Base-by-base conservation (phyloP, 345 rosid species). In the Eucalyptus lansdowneana region DNA sequence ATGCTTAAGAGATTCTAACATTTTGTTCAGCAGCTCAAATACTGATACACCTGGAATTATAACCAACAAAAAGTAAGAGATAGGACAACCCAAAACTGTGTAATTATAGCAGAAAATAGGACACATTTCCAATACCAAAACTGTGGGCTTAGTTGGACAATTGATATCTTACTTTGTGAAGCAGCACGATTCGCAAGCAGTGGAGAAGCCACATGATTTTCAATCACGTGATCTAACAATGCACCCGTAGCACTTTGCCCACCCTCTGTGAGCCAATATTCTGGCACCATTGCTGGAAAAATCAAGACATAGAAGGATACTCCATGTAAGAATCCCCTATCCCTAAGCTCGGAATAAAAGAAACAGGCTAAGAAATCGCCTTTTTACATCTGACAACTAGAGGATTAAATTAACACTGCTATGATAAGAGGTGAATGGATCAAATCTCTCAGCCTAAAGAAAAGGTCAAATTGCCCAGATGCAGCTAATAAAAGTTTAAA, bases 181-280 rank as follows among this genome's bases (percentile, higher is more conserved):
- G 98, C 99, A 91, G 99, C 98, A 53, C 94, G 96, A 89, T 96
- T 97, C 80, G 99, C 98, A 93, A 98, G 98, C 69, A 90, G 93
- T 80, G 95, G 94, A 91, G 98, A 97, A 93, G 98, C 99, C 91
- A 92, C 95, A 90, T 98, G 99, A 69, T 93, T 98, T 92, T 98
- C 98, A 88, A 98, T 92, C 15, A 98, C 89, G 91, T 96, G 91
- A 93, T 98, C 99, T 83, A 98, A 89, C 91, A 97, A 93, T 89
- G 99, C 98, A 87, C 99, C 99, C 44, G 99, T 98, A 76, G 99
- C 99, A 95, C 99, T 97, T 92, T 98, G 99, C 89, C 98, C 99
- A 85, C 99, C 99, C 92, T 97, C 99, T 86, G 98, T 97, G 76
- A 98, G 99, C 99, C 99, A 98, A 89, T 92, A 97, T 92, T 95